Base-by-base conservation (phyloP, 2,329 filamentous ascomycete genomes). In the Neofusicoccum parvum region DNA sequence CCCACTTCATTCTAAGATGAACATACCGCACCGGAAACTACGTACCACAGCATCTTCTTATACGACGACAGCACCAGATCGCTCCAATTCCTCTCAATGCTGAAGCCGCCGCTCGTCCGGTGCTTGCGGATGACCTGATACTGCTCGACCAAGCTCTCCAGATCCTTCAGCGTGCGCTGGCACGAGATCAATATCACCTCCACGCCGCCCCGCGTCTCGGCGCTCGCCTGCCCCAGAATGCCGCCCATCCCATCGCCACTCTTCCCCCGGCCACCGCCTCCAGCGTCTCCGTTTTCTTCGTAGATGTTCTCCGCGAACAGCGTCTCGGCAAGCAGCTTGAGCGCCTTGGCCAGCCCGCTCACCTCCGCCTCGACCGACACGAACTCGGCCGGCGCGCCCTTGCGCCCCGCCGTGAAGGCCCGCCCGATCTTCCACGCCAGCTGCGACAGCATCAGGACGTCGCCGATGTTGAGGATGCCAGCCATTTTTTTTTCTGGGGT, bases 401-500 rank as follows among this genome's bases (percentile, higher is more conserved):
- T 75, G 37, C 76, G 75, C 32, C 77, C 78, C 20, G 80, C 72
- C 5, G 75, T 76, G 69, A 83, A 83, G 1, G 80, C 76, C 58
- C 79, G 71, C 32, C 79, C 80, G 46, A 80, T 78, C 67, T 77
- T 80, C 80, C 80, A 82, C 23, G 80, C 80, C 48, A 77, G 74
- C 69, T 82, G 80, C 5, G 79, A 81, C 15, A 82, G 74, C 76
- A 80, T 79, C 46, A 82, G 69, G 20, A 82, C 79, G 71, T 82
- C 80, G 65, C 80, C 80, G 66, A 76, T 72, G 34, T 68, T 78
- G 65, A 74, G 75, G 66, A 75, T 62, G 11, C 59, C 70, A 60
- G 72, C 64, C 75, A 77, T 78, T 23, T 58, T 78, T 23, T 58
- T 17, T 12, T 20, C 5, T 14, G 6, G 14, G 3, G 27, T 23